phyloP scores from a whole-genome alignment of 1,284 basidiomycete species.

The Athelia sp. region DNA sequence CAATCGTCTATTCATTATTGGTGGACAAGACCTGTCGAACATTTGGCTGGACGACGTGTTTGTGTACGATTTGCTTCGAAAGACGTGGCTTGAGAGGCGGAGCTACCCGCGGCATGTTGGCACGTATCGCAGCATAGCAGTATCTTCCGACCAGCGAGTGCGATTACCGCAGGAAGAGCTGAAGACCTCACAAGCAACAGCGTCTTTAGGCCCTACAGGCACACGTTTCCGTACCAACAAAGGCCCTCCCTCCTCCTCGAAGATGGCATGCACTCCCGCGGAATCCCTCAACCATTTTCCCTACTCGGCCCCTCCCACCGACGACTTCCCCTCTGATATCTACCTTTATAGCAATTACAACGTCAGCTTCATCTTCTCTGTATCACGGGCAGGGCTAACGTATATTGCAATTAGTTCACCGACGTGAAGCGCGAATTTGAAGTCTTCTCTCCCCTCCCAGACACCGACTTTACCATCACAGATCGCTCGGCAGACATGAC shows the following conservation, averaged over 20 bases:
- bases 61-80: conserved; percentile 72
- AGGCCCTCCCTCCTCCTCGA: conserved; percentile 26
- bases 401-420: conserved; percentile 71
- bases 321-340: conserved; percentile 74
- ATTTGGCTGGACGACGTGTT: conserved; percentile 91
- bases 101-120: conserved; percentile 88
- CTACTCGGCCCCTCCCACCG: conserved; percentile 66
- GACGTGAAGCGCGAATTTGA: conserved; percentile 92
- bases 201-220: conserved; percentile 49
- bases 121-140: conserved; percentile 87
- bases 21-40: conserved; percentile 88
- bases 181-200: conserved; percentile 31
- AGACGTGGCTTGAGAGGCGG: conserved; percentile 73
- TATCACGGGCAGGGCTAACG: no score
- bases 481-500: conserved; percentile 76
- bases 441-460: conserved; percentile 74
- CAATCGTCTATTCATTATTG: conserved; percentile 86
- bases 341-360: conserved; percentile 87
- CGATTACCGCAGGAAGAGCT: conserved; percentile 63
- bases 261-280: conserved; percentile 41
- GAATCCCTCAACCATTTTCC: conserved; percentile 67
- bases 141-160: conserved; percentile 64
- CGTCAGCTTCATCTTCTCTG: conserved; percentile 38
- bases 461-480: conserved; percentile 64
- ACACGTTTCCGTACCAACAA: conserved; percentile 51